A percentile compares a stretch with the other conserved stretches of the same genome.
These are phyloP conservation scores for Epichloe coenophiala DNA, from an alignment of 2,329 filamentous ascomycete species.

Conservation along the genomic window DNA sequence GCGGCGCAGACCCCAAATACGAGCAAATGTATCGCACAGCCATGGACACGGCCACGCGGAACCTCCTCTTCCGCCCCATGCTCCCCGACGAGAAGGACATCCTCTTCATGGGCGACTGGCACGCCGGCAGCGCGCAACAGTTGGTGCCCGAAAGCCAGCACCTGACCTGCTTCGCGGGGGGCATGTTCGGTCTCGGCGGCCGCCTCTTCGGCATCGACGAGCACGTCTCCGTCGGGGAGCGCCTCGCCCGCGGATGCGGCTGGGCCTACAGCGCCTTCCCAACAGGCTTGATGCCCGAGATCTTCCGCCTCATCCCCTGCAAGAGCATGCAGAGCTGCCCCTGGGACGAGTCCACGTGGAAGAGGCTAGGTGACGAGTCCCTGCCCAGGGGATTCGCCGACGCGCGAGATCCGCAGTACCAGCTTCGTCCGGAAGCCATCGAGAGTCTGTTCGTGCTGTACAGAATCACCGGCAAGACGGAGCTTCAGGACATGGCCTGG, in stretches of 20 bases:
- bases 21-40: slow-evolving; percentile 50
- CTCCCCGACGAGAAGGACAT: slow-evolving; percentile 47
- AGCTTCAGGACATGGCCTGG: slow-evolving; percentile 38
- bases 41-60: slow-evolving; percentile 45
- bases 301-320: slow-evolving; percentile 33
- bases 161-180: slow-evolving; percentile 50
- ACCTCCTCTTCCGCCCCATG: slow-evolving; percentile 61
- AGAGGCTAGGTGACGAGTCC: slow-evolving; percentile 8
- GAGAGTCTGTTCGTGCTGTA: slow-evolving; percentile 72
- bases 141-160: slow-evolving; percentile 19
- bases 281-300: slow-evolving; percentile 46
- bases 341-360: slow-evolving; percentile 19
- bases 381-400: slow-evolving; percentile 49
- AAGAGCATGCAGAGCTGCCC: slow-evolving; percentile 19
- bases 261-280: slow-evolving; percentile 44
- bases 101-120: slow-evolving; percentile 26
- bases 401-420: slow-evolving; percentile 33
- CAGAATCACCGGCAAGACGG: slow-evolving; percentile 34
- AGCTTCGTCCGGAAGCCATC: slow-evolving; percentile 53
- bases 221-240: slow-evolving; percentile 35
- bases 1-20: slow-evolving; percentile 46
- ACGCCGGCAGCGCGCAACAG: slow-evolving; percentile 13
- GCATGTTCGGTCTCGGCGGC: slow-evolving; percentile 53
- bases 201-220: slow-evolving; percentile 38
- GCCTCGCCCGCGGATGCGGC: slow-evolving; percentile 39